These are phyloP conservation scores for Aspergillus latus DNA, from an alignment of 2,329 filamentous ascomycete species.

Conservation along the genomic window DNA sequence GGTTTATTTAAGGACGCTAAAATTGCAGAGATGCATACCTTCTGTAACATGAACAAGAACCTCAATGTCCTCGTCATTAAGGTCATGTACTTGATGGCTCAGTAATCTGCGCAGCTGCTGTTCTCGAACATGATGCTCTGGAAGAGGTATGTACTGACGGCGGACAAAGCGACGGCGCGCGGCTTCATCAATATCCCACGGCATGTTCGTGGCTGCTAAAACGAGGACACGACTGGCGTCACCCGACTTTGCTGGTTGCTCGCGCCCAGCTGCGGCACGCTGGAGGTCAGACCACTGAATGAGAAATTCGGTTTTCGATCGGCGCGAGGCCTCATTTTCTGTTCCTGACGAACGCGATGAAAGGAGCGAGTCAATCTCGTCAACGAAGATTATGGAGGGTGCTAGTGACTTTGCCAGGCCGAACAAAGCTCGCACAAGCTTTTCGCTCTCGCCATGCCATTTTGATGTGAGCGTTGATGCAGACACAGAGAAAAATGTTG, in stretches of 20 bases:
- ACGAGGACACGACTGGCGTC: conserved; percentile 89
- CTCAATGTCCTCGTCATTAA: conserved; percentile 70
- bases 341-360: conserved; percentile 74
- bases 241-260: conserved; percentile 63
- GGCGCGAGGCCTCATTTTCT: conserved; percentile 87
- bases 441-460: conserved; percentile 94
- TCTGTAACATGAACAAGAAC: conserved; percentile 77
- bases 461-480: conserved; percentile 93
- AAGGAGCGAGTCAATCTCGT: conserved; percentile 93
- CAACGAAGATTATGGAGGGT: conserved; percentile 96
- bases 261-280: conserved; percentile 82
- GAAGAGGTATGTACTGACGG: conserved; percentile 92
- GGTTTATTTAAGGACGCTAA: neutral
- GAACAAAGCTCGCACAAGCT: conserved; percentile 90
- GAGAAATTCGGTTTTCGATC: conserved; percentile 96
- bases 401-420: conserved; percentile 83
- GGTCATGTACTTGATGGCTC: conserved; percentile 80
- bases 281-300: conserved; percentile 97
- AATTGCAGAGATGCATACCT: conserved; percentile 51
- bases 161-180: conserved; percentile 86
- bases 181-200: conserved; percentile 97
- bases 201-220: conserved; percentile 90
- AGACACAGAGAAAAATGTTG: conserved; percentile 96
- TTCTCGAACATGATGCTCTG: conserved; percentile 77
- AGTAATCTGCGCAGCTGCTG: conserved; percentile 77